phyloP scores from a whole-genome alignment of 2,329 filamentous ascomycete genomes.

The Aspergillus ruber region DNA sequence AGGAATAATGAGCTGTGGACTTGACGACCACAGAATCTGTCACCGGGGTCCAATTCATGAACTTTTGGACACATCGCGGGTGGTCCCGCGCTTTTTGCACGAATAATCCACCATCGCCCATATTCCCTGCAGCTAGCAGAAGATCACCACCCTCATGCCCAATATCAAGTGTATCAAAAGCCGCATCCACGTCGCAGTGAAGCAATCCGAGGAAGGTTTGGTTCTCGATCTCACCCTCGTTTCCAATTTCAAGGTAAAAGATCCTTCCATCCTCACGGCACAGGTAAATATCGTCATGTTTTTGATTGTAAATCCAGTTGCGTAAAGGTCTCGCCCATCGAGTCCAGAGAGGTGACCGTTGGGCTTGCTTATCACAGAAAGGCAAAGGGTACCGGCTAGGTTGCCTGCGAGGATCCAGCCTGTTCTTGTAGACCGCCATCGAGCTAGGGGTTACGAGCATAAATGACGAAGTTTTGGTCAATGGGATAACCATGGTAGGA shows the following conservation, averaged over 20 bases:
- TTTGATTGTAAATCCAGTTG: constrained; percentile 53
- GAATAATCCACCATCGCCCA: constrained; percentile 70
- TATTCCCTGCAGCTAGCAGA: constrained; percentile 72
- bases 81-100: constrained; percentile 57
- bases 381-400: constrained; percentile 25
- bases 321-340: constrained; percentile 77
- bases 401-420: constrained; percentile 23
- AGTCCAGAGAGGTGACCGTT: constrained; percentile 60
- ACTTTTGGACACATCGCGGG: constrained; percentile 50
- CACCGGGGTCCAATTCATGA: constrained; percentile 57
- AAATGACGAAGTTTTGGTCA: constrained; percentile 65
- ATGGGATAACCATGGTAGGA: constrained; percentile 65
- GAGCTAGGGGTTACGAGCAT: constrained; percentile 58
- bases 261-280: constrained; percentile 82
- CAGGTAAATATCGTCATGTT: constrained; percentile 74
- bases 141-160: constrained; percentile 64
- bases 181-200: constrained; percentile 68
- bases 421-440: constrained; percentile 45
- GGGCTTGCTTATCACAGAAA: constrained; percentile 18
- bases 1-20: constrained; percentile 10
- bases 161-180: constrained; percentile 66
- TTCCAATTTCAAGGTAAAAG: constrained; percentile 63
- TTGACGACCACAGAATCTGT: constrained; percentile 39
- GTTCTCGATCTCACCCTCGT: constrained; percentile 48
- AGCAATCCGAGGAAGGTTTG: constrained; percentile 58